A percentile compares a stretch with the other conserved stretches of the same genome.
Conservation (phyloP, 176 grass and related monocot genomes). For the Leersia perrieri region DNA sequence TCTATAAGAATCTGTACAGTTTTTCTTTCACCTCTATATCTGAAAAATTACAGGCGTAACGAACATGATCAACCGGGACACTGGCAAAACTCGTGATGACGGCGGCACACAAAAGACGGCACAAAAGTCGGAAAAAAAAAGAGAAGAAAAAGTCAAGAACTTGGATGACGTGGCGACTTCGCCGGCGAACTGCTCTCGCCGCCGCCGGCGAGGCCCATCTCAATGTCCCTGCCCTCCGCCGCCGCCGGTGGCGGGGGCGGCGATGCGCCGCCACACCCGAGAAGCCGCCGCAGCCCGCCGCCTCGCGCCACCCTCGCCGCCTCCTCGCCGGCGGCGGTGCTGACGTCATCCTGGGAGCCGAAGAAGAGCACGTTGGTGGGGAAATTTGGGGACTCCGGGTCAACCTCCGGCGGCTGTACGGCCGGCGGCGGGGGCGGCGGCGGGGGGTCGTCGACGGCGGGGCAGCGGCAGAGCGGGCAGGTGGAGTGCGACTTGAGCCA, state of each 20-base stretch:
- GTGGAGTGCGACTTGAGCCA: conserved; percentile 79
- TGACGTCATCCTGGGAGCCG: conserved; percentile 71
- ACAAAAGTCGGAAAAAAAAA: conserved; percentile 3
- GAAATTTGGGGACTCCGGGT: conserved; percentile 55
- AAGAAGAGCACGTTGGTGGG: conserved; percentile 81
- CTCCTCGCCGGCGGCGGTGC: conserved; percentile 38
- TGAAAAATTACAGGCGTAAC: conserved; percentile 7
- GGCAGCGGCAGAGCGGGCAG: conserved; percentile 82
- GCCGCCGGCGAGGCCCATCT: conserved; percentile 45
- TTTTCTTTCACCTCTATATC: background rate
- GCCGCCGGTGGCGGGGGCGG: conserved; percentile 15
- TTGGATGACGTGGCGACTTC: conserved; percentile 19
- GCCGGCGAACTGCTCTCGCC: conserved; percentile 31
- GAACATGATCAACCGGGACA: background rate
- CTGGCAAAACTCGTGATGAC: conserved; percentile 20
- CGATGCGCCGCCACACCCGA: conserved; percentile 47
- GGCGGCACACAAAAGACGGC: conserved; percentile 23
- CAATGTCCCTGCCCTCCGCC: conserved; percentile 35
- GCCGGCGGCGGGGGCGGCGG: background rate
- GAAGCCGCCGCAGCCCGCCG: conserved; percentile 45
- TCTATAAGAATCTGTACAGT: conserved; percentile 55
- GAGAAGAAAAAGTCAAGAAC: background rate
- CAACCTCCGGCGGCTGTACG: conserved; percentile 43
- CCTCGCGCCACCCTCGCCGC: conserved; percentile 26
- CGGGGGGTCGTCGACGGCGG: conserved; percentile 51